A percentile compares a stretch with the other conserved stretches of the same genome.
These are phyloP conservation scores for Rhododendron vialii DNA, from an alignment of 148 eudicot genomes.

Conservation along the genomic window DNA sequence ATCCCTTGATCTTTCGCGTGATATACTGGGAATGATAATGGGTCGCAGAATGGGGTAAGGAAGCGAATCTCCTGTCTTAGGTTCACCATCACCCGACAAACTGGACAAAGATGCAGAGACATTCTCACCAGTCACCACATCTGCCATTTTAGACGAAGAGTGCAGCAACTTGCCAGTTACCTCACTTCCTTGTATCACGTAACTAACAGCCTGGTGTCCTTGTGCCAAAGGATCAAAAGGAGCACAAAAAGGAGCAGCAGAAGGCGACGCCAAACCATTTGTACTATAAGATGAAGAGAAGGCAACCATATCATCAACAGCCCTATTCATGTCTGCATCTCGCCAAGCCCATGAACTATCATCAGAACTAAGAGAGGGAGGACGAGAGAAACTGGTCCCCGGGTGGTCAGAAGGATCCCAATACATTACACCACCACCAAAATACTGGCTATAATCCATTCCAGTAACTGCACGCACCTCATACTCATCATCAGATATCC, in stretches of 20 bases:
- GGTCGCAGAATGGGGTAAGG: constrained; percentile 91
- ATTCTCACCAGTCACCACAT: constrained; percentile 61
- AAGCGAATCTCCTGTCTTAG: constrained; percentile 69
- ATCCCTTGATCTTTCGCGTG: constrained; percentile 86
- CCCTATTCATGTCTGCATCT: constrained; percentile 89
- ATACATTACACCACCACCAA: constrained; percentile 97
- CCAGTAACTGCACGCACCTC: constrained; percentile 73
- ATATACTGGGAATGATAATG: constrained; percentile 76
- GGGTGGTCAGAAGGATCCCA: constrained; percentile 94
- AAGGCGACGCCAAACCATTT: constrained; percentile 89
- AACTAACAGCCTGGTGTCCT: constrained; percentile 69
- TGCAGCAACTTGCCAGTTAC: constrained; percentile 62
- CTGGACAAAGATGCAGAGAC: constrained; percentile 46
- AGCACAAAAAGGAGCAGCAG: constrained; percentile 85
- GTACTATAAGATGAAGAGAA: constrained; percentile 90
- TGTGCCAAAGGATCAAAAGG: constrained; percentile 82
- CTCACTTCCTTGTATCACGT: constrained; percentile 77
- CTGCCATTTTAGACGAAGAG: constrained; percentile 54
- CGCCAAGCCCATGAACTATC: constrained; percentile 98
- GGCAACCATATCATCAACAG: constrained; percentile 99
- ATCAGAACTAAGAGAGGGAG: constrained; percentile 98
- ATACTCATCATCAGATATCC: constrained; percentile 92
- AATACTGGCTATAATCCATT: constrained; percentile 82
- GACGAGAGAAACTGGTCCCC: constrained; percentile 78
- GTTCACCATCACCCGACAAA: constrained; percentile 64